Evolutionary conservation across 768 basidiomycete species (phyloP), one percentile per base, ranked within the genome.

Genomic region (Porphyrellus cyaneotinctus): DNA sequence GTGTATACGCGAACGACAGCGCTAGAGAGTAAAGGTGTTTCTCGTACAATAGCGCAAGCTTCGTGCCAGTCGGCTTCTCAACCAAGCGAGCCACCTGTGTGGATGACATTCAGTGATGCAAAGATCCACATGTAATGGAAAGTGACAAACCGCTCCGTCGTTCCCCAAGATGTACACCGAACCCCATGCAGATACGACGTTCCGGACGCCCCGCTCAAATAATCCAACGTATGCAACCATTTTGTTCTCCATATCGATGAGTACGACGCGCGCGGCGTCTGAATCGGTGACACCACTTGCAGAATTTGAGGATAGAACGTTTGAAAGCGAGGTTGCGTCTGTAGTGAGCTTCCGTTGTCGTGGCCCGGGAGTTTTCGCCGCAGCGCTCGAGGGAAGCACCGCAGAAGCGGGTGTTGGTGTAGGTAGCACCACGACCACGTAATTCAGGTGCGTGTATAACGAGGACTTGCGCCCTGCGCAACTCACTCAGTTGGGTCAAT

Each of bases 231-330:
- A 94, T 7, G 90, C 88, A 15, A 95, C 80, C 47, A 94, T 79
- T 72, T 94, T 93, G 71, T 95, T 97, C 63, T 91, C 90, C 33
- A 87, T 82, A 64, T 99, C 95, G 58, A 97, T 87, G 2, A 98
- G 81, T 0, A 87, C 88, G 37, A 98, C 81, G 56, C 84, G 87
- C 13, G 84, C 82, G 35, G 90, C 81, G 46, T 91, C 89, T 0
- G 78, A 69, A 36, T 79, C 77, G 15, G 67, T 60, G 6, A 7
- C 43, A 1, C 64, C 65, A 4, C 75, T 75, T 12, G 79, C 75
- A 3, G 83, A 81, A 35, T 24, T 46, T 6, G 36, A 31, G 17
- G 53, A 47, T 8, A 52, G 35, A 2, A 36, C 31, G 6, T 59
- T 58, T 0, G 53, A 54, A 4, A 58, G 20, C 2, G 54, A 63